A percentile compares a stretch with the other conserved stretches of the same genome.
Evolutionary conservation across 345 rosid genomes (phyloP).

Genomic region (Camelina sativa): DNA sequence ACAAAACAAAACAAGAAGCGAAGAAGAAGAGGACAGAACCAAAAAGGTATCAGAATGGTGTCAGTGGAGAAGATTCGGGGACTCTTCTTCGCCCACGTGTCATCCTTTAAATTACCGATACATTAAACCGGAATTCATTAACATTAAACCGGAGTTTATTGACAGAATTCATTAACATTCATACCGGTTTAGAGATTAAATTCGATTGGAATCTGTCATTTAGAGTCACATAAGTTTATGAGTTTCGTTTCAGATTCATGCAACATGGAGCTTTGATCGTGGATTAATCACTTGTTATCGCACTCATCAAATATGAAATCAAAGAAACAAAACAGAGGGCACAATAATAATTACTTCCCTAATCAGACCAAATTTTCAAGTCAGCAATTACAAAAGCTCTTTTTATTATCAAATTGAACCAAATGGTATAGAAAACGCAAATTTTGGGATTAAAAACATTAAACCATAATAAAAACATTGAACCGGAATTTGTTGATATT

Average conservation of each 20-base stretch:
- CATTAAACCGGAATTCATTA: too few species aligned
- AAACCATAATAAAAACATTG: not conserved
- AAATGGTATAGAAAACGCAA: constrained; percentile 29
- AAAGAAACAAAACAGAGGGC: too few species aligned
- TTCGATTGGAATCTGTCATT: too few species aligned
- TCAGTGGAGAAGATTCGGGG: constrained; percentile 38
- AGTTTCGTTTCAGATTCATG: too few species aligned
- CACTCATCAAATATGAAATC: not conserved
- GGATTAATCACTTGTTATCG: not conserved
- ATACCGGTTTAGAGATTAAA: too few species aligned
- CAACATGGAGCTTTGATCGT: too few species aligned
- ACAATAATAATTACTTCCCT: not conserved
- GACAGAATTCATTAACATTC: too few species aligned
- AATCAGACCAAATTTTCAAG: not conserved
- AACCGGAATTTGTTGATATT: too few species aligned
- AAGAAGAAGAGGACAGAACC: not conserved
- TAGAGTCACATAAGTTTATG: too few species aligned
- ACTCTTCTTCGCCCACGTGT: constrained; percentile 37
- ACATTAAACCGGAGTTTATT: too few species aligned
- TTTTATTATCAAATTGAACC: constrained; percentile 31
- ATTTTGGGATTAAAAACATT: constrained; percentile 10
- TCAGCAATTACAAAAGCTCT: constrained; percentile 4
- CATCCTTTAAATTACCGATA: not conserved
- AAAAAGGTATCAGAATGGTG: constrained; percentile 22
- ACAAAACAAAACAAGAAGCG: not conserved